phyloP scores from a whole-genome alignment of 306 rosid species.

The Trifolium repens region DNA sequence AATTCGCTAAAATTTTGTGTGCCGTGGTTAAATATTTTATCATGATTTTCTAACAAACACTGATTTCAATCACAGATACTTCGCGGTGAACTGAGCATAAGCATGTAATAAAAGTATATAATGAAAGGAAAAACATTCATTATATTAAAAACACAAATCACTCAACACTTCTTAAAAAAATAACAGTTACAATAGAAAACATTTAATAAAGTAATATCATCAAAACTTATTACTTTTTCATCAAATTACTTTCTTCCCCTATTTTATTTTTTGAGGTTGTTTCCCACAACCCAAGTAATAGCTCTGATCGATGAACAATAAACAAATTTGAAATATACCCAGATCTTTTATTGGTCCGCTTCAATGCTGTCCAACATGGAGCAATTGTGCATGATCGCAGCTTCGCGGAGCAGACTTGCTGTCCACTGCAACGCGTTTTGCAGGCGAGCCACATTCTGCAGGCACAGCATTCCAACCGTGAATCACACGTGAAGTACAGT shows the following conservation, averaged over 20 bases:
- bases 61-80: background rate
- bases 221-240: background rate
- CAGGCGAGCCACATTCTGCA: background rate
- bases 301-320: background rate
- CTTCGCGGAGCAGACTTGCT: background rate
- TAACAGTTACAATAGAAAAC: background rate
- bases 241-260: background rate
- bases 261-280: background rate
- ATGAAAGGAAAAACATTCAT: background rate
- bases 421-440: background rate
- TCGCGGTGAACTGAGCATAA: background rate
- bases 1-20: background rate
- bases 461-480: background rate
- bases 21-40: background rate
- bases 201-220: background rate
- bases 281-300: background rate
- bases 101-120: background rate
- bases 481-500: background rate
- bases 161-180: background rate
- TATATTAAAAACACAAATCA: constrained; percentile 5
- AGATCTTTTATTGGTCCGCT: background rate
- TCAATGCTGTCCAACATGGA: background rate
- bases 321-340: background rate
- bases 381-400: background rate
- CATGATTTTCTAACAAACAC: background rate